These are phyloP conservation scores for Dictyostelium brefeldianum DNA, from an alignment of 78 protist species.

Conservation along the genomic window DNA sequence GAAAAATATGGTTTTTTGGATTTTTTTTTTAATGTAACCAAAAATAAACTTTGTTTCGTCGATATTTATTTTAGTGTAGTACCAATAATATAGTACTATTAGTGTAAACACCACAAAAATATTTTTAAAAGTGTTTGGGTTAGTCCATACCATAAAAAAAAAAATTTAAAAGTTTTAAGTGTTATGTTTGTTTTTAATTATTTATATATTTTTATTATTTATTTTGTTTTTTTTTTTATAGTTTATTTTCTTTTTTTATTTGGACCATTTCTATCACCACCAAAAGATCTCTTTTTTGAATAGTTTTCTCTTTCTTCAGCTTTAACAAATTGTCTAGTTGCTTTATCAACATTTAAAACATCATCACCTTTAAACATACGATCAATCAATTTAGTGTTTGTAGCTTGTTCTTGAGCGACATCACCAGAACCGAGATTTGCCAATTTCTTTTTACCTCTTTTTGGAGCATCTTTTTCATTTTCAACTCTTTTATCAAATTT, in stretches of 20 bases:
- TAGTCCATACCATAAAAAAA: no score
- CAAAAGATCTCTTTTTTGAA: conserved; percentile 36
- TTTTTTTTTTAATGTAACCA: no score
- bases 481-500: conserved; percentile 63
- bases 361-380: conserved; percentile 55
- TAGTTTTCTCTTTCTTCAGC: conserved; percentile 36
- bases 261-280: conserved; percentile 1
- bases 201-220: background rate
- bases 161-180: no score
- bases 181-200: no score
- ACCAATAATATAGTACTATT: no score
- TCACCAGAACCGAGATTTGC: conserved; percentile 42
- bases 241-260: background rate
- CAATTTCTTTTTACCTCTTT: conserved; percentile 42
- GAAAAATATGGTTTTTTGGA: no score
- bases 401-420: conserved; percentile 6
- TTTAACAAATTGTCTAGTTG: conserved; percentile 42
- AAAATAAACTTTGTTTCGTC: no score
- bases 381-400: conserved; percentile 20
- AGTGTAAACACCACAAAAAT: no score
- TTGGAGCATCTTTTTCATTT: conserved; percentile 30
- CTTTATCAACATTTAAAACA: conserved; percentile 69
- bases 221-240: background rate
- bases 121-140: no score
- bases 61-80: no score